Evolutionary conservation across 176 grass and related monocot species (phyloP).

Genomic region (Juncus effusus): DNA sequence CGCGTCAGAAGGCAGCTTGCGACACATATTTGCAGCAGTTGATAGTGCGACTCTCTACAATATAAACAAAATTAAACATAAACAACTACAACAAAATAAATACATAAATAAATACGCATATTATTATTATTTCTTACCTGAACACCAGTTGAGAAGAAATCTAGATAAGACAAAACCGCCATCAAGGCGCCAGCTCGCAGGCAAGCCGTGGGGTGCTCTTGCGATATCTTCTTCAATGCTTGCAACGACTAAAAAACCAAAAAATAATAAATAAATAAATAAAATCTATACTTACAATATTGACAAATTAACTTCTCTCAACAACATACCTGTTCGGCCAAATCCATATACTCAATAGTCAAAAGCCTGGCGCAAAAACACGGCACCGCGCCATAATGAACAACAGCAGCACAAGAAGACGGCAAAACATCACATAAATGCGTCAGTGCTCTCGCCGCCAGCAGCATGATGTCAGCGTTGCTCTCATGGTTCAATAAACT

Average conservation of each 20-base stretch:
- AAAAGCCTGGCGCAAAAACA: constrained; percentile 85
- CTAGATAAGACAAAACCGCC: constrained; percentile 93
- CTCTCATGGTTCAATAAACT: constrained; percentile 69
- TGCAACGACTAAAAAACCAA: constrained; percentile 61
- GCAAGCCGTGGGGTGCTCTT: constrained; percentile 89
- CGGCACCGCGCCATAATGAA: constrained; percentile 74
- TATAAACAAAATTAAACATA: constrained; percentile 23
- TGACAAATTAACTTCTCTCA: constrained; percentile 12
- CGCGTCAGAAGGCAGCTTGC: constrained; percentile 89
- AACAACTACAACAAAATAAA: constrained; percentile 16
- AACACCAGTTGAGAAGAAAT: constrained; percentile 95
- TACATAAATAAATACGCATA: constrained; percentile 6
- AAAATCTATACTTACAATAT: no score
- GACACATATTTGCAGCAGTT: constrained; percentile 91
- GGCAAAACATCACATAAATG: constrained; percentile 72
- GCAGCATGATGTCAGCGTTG: constrained; percentile 85
- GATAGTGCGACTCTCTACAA: constrained; percentile 80
- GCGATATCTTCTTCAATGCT: constrained; percentile 96
- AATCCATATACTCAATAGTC: constrained; percentile 91
- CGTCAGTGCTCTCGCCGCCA: constrained; percentile 67
- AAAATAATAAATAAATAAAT: constrained; percentile 18
- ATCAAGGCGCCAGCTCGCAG: constrained; percentile 92
- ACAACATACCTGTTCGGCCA: constrained; percentile 62
- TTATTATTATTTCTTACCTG: constrained; percentile 40
- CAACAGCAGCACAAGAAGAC: constrained; percentile 71